Evolutionary conservation across 208 protist genomes (phyloP), one percentile per base, ranked within the genome.

Genomic region (Angomonas deanei): DNA sequence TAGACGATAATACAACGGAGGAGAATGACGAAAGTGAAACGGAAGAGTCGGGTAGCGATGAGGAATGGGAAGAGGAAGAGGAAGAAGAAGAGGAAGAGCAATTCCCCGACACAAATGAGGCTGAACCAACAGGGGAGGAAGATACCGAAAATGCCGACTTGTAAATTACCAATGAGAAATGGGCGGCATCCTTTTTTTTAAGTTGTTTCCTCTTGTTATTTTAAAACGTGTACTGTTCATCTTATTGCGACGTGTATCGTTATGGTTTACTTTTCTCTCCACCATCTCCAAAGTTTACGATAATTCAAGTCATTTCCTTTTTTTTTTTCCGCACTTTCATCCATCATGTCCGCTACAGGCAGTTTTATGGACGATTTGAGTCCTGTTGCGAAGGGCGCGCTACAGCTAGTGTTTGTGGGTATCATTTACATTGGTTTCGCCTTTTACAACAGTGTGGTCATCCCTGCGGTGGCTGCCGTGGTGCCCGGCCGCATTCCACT

Each of bases 351-450:
- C 53, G 6, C 53, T 24, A 36, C 30, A 38, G 24, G 24, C 30
- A 38, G 19, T 32, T 8, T 27, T 11, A 28, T 54, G n/a, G n/a
- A n/a, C n/a, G n/a, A n/a, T 21, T 52, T 52, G n/a, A n/a, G n/a
- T n/a, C n/a, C n/a, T n/a, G n/a, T n/a, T n/a, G n/a, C n/a, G 36
- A 70, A 71, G 66, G 17, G 52, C 15, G 34, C 21, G 2, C 19
- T 68, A 17, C 47, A 88, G 21, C 36, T 65, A 19, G 64, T 48
- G 17, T 78, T 88, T 30, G 57, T 74, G 3, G 63, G 21, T 11
- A 61, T 83, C 30, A 83, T 88, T 24, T 88, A 75, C 36, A 39
- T 79, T 11, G 78, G 84, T 30, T 91, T 91, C 57, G 70, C 62
- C 30, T 70, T 88, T 49, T 88, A 91, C 72, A 78, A 82, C 55